Conservation (phyloP, 208 protist species). For the Trypanosoma scelopori region DNA sequence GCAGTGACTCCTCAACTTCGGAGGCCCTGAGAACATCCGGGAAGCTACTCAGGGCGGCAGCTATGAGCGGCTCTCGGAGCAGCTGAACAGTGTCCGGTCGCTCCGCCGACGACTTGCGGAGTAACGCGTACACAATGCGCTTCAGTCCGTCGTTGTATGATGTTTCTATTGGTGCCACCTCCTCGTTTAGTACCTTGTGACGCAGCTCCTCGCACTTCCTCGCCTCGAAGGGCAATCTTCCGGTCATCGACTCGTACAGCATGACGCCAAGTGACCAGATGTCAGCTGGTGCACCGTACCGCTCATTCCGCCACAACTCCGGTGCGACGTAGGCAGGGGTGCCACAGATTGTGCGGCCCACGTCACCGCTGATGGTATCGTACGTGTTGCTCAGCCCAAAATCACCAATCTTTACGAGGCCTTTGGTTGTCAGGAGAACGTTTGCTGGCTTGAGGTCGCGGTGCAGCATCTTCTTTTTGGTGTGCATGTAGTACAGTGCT, state of each 20-base stretch:
- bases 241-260: conserved; percentile 50
- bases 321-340: conserved; percentile 71
- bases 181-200: conserved; percentile 30
- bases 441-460: conserved; percentile 74
- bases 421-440: conserved; percentile 48
- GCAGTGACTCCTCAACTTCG: conserved; percentile 19
- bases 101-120: conserved; percentile 33
- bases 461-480: conserved; percentile 52
- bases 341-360: conserved; percentile 48
- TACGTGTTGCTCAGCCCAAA: conserved; percentile 58
- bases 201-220: conserved; percentile 27
- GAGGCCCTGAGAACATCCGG: conserved; percentile 29
- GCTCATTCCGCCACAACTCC: conserved; percentile 43
- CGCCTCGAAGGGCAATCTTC: conserved; percentile 32
- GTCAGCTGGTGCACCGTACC: conserved; percentile 41
- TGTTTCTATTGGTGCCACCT: conserved; percentile 20
- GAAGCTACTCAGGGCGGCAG: conserved; percentile 23
- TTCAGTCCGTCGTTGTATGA: conserved; percentile 26
- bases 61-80: conserved; percentile 31
- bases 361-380: conserved; percentile 43
- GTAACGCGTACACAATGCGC: conserved; percentile 26
- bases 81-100: conserved; percentile 36
- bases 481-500: conserved; percentile 62
- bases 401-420: conserved; percentile 66
- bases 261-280: conserved; percentile 54